Conservation (phyloP, 1,284 basidiomycete species). For the Trametes hirsuta region DNA sequence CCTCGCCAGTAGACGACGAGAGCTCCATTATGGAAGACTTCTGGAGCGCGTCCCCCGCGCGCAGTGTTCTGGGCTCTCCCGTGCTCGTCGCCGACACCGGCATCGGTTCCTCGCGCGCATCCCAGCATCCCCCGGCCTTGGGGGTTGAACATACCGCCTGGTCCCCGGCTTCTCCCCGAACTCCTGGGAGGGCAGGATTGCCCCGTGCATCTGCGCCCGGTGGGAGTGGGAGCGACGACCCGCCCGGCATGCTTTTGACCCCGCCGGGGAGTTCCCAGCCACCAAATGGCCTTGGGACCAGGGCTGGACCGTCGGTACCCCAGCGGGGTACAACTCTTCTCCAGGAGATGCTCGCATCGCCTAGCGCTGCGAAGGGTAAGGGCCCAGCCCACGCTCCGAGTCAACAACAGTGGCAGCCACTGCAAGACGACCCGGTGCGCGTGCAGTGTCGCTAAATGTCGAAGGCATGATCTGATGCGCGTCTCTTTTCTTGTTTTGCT, state of each 20-base stretch:
- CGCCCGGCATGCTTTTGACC: slow-evolving; percentile 23
- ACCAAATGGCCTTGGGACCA: slow-evolving; percentile 1
- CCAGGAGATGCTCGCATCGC: slow-evolving; percentile 9
- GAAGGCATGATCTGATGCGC: slow-evolving; percentile 13
- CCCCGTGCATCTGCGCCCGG: slow-evolving; percentile 11
- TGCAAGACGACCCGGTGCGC: slow-evolving; percentile 28
- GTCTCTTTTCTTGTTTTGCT: slow-evolving; percentile 14
- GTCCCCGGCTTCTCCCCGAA: slow-evolving; percentile 15
- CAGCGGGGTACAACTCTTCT: slow-evolving; percentile 1
- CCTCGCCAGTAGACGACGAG: slow-evolving; percentile 19
- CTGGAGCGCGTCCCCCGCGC: slow-evolving; percentile 3
- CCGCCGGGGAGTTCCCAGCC: slow-evolving; percentile 27
- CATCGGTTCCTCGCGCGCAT: slow-evolving; percentile 1
- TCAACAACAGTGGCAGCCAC: slow-evolving; percentile 18
- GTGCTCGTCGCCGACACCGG: slow-evolving; percentile 3
- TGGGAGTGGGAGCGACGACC: slow-evolving; percentile 15
- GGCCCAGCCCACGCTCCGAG: slow-evolving; percentile 10
- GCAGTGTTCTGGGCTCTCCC: slow-evolving; percentile 8
- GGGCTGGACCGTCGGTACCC: slow-evolving; percentile 8
- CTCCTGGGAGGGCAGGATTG: slow-evolving; percentile 15
- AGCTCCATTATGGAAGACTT: slow-evolving; percentile 12
- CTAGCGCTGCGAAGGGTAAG: slow-evolving; percentile 21
- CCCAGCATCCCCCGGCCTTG: not conserved
- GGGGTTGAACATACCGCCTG: slow-evolving; percentile 8
- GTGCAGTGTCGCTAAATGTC: slow-evolving; percentile 2